Evolutionary conservation across 345 rosid genomes (phyloP).

Genomic region (Acer saccharum): DNA sequence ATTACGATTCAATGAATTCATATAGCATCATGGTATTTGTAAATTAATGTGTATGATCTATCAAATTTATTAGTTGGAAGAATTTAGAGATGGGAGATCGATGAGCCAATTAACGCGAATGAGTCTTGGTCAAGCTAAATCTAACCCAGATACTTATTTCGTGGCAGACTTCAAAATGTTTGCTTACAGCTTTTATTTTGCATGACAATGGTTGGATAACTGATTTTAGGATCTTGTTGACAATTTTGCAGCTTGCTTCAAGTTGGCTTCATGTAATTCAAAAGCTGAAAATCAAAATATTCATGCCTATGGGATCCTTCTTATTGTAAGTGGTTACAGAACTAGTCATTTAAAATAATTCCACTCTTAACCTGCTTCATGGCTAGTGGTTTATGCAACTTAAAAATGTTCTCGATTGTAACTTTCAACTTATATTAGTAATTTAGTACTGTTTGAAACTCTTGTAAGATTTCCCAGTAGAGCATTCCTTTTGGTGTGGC

Average conservation of each 20-base stretch:
- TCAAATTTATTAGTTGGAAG: neutral
- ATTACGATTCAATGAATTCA: neutral
- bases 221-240: constrained; percentile 1
- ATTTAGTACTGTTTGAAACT: neutral
- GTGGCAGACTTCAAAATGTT: neutral
- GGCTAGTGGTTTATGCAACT: neutral
- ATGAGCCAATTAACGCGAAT: neutral
- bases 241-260: constrained; percentile 67
- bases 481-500: neutral
- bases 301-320: constrained; percentile 76
- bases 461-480: neutral
- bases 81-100: neutral
- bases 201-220: neutral
- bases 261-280: constrained; percentile 70
- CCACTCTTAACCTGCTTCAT: constrained; percentile 3
- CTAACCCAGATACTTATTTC: neutral
- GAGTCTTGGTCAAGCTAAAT: neutral
- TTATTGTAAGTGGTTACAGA: constrained; percentile 62
- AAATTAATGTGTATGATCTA: neutral
- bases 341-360: constrained; percentile 1
- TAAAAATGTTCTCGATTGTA: neutral
- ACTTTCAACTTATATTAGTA: constrained; percentile 3
- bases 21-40: neutral
- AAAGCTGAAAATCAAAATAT: constrained; percentile 70
- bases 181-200: neutral